phyloP scores from a whole-genome alignment of 257 asterid genomes.

The Jasminum sambac region DNA sequence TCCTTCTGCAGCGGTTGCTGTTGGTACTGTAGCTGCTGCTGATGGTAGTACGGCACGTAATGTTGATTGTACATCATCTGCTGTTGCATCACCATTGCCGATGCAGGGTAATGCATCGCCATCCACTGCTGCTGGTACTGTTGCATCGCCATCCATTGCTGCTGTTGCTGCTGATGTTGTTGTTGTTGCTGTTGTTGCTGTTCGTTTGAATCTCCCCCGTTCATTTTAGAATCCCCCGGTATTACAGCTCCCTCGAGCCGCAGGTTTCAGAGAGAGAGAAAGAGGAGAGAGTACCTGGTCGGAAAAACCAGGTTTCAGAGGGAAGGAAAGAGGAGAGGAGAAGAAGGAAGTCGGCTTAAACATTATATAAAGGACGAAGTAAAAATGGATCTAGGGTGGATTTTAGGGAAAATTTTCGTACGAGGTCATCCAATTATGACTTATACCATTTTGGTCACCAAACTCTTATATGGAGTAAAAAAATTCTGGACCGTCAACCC shows the following conservation, averaged over 20 bases:
- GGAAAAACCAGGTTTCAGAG: constrained; percentile 28
- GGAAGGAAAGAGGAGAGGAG: constrained; percentile 26
- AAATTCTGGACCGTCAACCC: not conserved
- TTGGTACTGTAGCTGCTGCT: constrained; percentile 38
- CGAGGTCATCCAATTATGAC: not conserved
- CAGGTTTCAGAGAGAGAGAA: constrained; percentile 4
- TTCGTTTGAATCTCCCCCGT: constrained; percentile 68
- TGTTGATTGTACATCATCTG: constrained; percentile 68
- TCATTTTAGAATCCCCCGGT: constrained; percentile 33
- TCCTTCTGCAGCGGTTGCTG: constrained; percentile 38
- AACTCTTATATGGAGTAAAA: not conserved
- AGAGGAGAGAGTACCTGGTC: constrained; percentile 25
- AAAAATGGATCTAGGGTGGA: constrained; percentile 48
- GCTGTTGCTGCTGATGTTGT: constrained; percentile 46
- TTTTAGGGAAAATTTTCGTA: not conserved
- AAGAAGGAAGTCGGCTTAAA: constrained; percentile 9
- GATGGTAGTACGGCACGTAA: constrained; percentile 58
- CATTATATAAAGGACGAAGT: constrained; percentile 11
- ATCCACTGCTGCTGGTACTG: constrained; percentile 73
- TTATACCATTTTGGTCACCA: not conserved
- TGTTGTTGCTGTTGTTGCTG: constrained; percentile 45
- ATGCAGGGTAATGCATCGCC: constrained; percentile 74
- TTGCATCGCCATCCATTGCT: constrained; percentile 82
- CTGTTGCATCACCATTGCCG: constrained; percentile 57
- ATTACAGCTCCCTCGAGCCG: constrained; percentile 18